These are phyloP conservation scores for Plasmopara viticola DNA, from an alignment of 352 stramenopile species.

Conservation along the genomic window DNA sequence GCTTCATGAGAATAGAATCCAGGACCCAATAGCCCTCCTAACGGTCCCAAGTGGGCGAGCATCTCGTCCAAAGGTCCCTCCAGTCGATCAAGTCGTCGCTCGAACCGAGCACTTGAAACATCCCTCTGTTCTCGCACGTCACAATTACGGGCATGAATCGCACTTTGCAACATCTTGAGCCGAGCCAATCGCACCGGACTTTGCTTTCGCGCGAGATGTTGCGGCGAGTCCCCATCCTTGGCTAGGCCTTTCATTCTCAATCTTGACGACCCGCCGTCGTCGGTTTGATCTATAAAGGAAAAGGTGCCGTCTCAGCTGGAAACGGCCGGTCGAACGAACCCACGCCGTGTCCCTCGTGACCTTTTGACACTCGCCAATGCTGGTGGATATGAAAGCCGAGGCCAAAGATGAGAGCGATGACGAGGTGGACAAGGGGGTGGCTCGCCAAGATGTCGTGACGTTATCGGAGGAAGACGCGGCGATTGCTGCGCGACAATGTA, in stretches of 20 bases:
- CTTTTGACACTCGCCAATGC: constrained; percentile 9
- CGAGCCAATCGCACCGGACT: constrained; percentile 67
- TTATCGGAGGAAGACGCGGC: constrained; percentile 49
- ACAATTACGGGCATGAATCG: constrained; percentile 76
- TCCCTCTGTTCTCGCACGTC: constrained; percentile 45
- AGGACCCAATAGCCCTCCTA: constrained; percentile 57
- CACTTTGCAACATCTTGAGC: constrained; percentile 78
- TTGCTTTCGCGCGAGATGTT: constrained; percentile 38
- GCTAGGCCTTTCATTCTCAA: constrained; percentile 24
- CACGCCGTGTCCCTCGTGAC: constrained; percentile 1
- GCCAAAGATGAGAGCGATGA: constrained; percentile 28
- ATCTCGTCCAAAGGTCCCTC: constrained; percentile 39
- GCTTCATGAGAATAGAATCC: constrained; percentile 15
- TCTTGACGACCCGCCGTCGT: constrained; percentile 16
- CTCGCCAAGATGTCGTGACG: constrained; percentile 42
- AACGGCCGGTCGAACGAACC: background rate
- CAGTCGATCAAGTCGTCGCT: constrained; percentile 24
- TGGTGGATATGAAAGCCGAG: constrained; percentile 47
- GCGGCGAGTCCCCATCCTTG: constrained; percentile 9
- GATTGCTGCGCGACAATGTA: constrained; percentile 61
- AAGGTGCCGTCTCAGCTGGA: constrained; percentile 3
- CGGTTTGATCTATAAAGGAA: constrained; percentile 10
- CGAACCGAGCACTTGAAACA: constrained; percentile 17
- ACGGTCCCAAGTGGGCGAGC: constrained; percentile 57
- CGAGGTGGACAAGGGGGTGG: constrained; percentile 32